Conservation (phyloP, 257 asterid species). For the Agastache rugosa region DNA sequence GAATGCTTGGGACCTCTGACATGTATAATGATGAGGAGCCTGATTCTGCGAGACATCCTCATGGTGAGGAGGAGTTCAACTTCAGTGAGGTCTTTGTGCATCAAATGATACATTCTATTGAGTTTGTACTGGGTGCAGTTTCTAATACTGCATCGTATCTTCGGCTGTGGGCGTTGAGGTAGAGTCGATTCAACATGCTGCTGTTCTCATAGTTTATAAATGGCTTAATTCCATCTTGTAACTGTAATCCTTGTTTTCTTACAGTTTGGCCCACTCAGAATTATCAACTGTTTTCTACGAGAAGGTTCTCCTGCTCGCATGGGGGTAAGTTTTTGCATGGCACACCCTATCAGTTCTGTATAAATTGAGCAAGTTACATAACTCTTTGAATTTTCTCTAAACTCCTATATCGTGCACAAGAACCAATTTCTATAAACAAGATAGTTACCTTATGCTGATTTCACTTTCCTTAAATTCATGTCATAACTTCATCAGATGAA, state of each 20-base stretch:
- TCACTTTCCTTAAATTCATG: not conserved
- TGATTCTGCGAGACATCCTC: conserved; percentile 74
- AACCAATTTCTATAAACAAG: not conserved
- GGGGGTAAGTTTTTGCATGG: conserved; percentile 78
- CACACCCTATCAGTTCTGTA: conserved; percentile 4
- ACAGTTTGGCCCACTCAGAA: conserved; percentile 99
- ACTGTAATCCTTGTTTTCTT: conserved; percentile 29
- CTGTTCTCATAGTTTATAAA: conserved; percentile 18
- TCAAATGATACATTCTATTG: conserved; percentile 96
- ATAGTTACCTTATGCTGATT: not conserved
- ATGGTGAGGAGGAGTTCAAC: conserved; percentile 79
- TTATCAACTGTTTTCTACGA: conserved; percentile 96
- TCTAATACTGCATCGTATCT: conserved; percentile 98
- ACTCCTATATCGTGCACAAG: not conserved
- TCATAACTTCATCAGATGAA: not conserved
- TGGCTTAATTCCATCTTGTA: conserved; percentile 28
- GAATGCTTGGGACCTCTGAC: conserved; percentile 86
- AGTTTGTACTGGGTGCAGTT: conserved; percentile 96
- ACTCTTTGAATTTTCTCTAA: conserved; percentile 18
- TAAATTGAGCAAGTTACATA: conserved; percentile 6
- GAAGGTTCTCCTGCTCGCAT: conserved; percentile 89
- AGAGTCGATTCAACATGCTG: conserved; percentile 3
- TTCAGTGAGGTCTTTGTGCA: conserved; percentile 97
- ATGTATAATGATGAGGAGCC: conserved; percentile 78
- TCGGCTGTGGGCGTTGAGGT: conserved; percentile 98